Conservation (phyloP, 2,329 filamentous ascomycete genomes). For the Colletotrichum destructivum region DNA sequence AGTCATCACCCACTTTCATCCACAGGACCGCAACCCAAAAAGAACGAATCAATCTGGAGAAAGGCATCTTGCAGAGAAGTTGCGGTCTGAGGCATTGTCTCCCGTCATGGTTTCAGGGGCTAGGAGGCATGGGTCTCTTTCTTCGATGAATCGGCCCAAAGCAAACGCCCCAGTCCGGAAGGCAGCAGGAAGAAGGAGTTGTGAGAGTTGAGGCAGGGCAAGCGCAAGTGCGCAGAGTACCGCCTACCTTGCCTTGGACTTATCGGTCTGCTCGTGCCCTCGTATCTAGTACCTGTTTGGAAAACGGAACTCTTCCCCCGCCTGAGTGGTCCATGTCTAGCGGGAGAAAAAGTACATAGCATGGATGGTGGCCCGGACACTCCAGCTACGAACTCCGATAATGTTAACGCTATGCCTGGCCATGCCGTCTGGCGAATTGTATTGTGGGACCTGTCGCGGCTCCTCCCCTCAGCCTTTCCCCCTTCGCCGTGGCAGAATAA, state of each 20-base stretch:
- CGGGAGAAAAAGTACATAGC: slow-evolving; percentile 20
- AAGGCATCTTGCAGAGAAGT: slow-evolving; percentile 34
- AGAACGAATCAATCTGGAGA: slow-evolving; percentile 30
- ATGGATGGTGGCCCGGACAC: slow-evolving; percentile 2
- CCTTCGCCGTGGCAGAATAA: neutral
- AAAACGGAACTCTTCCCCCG: slow-evolving; percentile 31
- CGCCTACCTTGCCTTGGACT: no score
- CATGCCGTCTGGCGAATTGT: slow-evolving; percentile 1
- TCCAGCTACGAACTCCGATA: slow-evolving; percentile 17
- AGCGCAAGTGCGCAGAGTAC: neutral
- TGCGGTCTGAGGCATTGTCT: slow-evolving; percentile 41
- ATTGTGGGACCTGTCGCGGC: slow-evolving; percentile 11
- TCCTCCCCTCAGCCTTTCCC: slow-evolving; percentile 7
- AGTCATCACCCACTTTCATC: slow-evolving; percentile 10
- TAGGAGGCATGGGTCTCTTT: slow-evolving; percentile 28
- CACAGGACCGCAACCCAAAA: slow-evolving; percentile 5
- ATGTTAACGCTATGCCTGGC: slow-evolving; percentile 25
- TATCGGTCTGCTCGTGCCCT: neutral
- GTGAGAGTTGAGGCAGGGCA: neutral
- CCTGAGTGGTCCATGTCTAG: slow-evolving; percentile 12
- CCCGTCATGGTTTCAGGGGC: slow-evolving; percentile 29
- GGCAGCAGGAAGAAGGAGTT: neutral
- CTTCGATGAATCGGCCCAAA: slow-evolving; percentile 23
- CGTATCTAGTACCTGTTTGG: slow-evolving; percentile 9
- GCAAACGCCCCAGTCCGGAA: neutral